Evolutionary conservation across 495 filamentous ascomycete species (phyloP).

Genomic region (Talaromyces wortmannii): DNA sequence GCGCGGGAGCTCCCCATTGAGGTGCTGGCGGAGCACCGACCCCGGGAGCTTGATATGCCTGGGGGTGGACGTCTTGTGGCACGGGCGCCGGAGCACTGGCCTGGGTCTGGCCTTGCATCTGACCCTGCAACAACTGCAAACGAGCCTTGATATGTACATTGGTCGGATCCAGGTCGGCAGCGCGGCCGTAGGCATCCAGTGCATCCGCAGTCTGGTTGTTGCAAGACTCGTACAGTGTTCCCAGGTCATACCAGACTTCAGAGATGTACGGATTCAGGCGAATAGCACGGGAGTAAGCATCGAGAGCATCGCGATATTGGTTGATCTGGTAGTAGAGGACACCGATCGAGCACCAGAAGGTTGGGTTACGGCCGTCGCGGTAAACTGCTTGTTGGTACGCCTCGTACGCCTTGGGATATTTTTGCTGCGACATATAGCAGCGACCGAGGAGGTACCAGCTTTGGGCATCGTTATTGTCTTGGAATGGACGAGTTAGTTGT

Average conservation of each 20-base stretch:
- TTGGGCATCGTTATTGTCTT: slow-evolving; percentile 90
- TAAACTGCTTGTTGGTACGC: slow-evolving; percentile 99
- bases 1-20: slow-evolving; percentile 72
- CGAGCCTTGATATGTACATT: slow-evolving; percentile 97
- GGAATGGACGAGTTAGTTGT: slow-evolving; percentile 8
- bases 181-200: slow-evolving; percentile 89
- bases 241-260: slow-evolving; percentile 98
- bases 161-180: slow-evolving; percentile 84
- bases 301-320: slow-evolving; percentile 96
- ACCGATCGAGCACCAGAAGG: slow-evolving; percentile 99
- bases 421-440: slow-evolving; percentile 99
- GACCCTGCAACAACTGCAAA: slow-evolving; percentile 76
- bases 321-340: slow-evolving; percentile 99
- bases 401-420: slow-evolving; percentile 98
- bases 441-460: slow-evolving; percentile 98
- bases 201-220: slow-evolving; percentile 98
- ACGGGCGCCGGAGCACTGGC: slow-evolving; percentile 62
- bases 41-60: slow-evolving; percentile 71
- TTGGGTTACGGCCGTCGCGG: slow-evolving; percentile 94
- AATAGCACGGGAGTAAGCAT: slow-evolving; percentile 97
- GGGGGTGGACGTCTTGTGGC: slow-evolving; percentile 80
- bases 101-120: slow-evolving; percentile 63
- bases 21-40: slow-evolving; percentile 69
- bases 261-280: slow-evolving; percentile 98
- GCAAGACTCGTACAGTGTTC: slow-evolving; percentile 96